These are phyloP conservation scores for Diplodia mutila DNA, from an alignment of 2,329 filamentous ascomycete species.

Conservation along the genomic window DNA sequence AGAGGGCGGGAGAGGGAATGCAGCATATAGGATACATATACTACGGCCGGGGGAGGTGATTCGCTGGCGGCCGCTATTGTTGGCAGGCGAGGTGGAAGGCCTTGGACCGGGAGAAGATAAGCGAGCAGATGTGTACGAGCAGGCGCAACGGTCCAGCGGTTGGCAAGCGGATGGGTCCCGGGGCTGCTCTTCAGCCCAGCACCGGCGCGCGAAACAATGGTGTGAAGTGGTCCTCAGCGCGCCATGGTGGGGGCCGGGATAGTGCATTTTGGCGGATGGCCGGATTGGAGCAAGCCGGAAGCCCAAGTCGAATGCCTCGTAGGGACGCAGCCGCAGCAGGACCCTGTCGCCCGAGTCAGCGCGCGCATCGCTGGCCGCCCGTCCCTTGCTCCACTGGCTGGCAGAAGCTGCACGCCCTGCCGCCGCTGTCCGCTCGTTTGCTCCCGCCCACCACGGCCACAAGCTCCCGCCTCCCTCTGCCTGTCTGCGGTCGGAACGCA, in stretches of 20 bases:
- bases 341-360: constrained; percentile 17
- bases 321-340: constrained; percentile 16
- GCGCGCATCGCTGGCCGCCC: constrained; percentile 12
- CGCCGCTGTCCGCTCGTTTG: not conserved
- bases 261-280: constrained; percentile 4
- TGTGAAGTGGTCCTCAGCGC: not conserved
- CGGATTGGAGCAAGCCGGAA: constrained; percentile 9
- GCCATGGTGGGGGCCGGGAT: constrained; percentile 2
- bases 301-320: constrained; percentile 8
- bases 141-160: not conserved
- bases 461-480: constrained; percentile 4
- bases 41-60: not conserved
- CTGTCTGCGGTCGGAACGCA: not conserved
- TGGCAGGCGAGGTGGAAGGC: not conserved
- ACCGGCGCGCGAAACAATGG: not conserved
- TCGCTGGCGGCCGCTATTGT: not conserved
- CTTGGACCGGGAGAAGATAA: constrained; percentile 13
- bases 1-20: not conserved
- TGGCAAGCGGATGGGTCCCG: not conserved
- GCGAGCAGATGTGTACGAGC: not conserved
- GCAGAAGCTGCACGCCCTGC: not conserved
- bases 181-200: no score
- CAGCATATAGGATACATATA: not conserved
- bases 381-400: not conserved
- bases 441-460: constrained; percentile 8